Base-by-base conservation (phyloP, 2,329 filamentous ascomycete species). In the Phialocephala sp. region DNA sequence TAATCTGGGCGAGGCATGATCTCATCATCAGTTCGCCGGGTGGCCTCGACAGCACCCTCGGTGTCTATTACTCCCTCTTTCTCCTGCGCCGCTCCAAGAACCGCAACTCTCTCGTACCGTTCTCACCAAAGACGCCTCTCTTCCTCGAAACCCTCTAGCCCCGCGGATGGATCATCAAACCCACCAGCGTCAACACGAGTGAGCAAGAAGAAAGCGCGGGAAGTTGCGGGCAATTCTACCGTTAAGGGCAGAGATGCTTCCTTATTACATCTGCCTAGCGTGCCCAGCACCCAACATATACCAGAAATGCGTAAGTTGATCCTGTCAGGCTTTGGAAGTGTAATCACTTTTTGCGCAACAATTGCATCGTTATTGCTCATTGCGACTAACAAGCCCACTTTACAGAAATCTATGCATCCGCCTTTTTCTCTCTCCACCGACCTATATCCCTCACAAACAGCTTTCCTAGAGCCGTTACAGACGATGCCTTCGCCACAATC, bases 381-480 rank as follows among this genome's bases (percentile, higher is more conserved):
- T 54, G 37, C 55, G n/a, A 35, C 22, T 59, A 22, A 57, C 35
- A 37, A 24, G 32, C 32, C 27, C 18, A 15, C 39, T 52, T 57
- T 56, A 5, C 71, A 98, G 95, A 96, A 75, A 85, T 98, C 67
- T 90, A 91, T 69, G 84, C 97, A 55, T 95, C 94, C 8, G 91
- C 91, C 66, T 98, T 99, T 84, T 98, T 98, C 83, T 96, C 94
- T 69, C 90, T 97, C 71, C 93, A 99, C 80, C 89, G 95, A 68
- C 95, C 95, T 55, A 94, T 99, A 75, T 97, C 93, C 63, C 88
- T 97, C 71, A 93, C 90, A 59, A 89, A 90, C 73, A 89, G 90
- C 71, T 89, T 97, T 75, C 95, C 91, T 63, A 88, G 87, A 72
- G 82, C 85, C 22, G 85, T 93, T 55, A 88, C 86, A 60, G 84